These are phyloP conservation scores for Cladosporium sp. DNA, from an alignment of 2,329 filamentous ascomycete species.

Conservation along the genomic window DNA sequence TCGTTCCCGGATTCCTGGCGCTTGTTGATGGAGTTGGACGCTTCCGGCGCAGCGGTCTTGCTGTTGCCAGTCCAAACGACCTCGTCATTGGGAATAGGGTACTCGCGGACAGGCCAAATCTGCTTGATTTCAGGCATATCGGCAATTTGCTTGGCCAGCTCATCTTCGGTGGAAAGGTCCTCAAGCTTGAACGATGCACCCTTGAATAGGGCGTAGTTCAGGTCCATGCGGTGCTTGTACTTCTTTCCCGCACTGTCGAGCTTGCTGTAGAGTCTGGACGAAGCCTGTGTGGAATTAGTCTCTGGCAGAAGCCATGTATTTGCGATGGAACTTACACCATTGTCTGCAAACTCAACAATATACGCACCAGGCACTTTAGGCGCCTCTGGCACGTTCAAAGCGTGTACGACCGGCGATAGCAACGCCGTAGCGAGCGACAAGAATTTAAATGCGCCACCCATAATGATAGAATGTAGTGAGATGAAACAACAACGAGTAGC, in stretches of 20 bases:
- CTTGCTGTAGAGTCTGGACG: slow-evolving; percentile 14
- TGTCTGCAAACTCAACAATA: slow-evolving; percentile 27
- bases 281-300: background rate
- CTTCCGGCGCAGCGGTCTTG: slow-evolving; percentile 14
- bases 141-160: slow-evolving; percentile 25
- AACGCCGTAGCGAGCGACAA: slow-evolving; percentile 20
- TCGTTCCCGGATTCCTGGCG: slow-evolving; percentile 25
- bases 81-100: slow-evolving; percentile 24
- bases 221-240: slow-evolving; percentile 25
- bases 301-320: background rate
- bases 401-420: slow-evolving; percentile 2
- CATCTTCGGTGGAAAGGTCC: slow-evolving; percentile 24
- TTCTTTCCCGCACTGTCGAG: slow-evolving; percentile 23
- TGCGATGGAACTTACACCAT: slow-evolving; percentile 9
- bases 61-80: slow-evolving; percentile 24
- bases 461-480: slow-evolving; percentile 3
- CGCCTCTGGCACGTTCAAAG: slow-evolving; percentile 7
- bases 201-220: slow-evolving; percentile 26
- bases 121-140: slow-evolving; percentile 26
- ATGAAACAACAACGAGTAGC: slow-evolving; percentile 6
- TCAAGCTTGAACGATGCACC: slow-evolving; percentile 28
- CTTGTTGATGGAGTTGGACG: slow-evolving; percentile 20
- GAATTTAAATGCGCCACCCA: slow-evolving; percentile 16
- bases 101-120: slow-evolving; percentile 29
- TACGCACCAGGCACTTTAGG: slow-evolving; percentile 25